A percentile compares a stretch with the other conserved stretches of the same genome.
Conservation (phyloP, 768 basidiomycete species). For the Naganishia antarctica region DNA sequence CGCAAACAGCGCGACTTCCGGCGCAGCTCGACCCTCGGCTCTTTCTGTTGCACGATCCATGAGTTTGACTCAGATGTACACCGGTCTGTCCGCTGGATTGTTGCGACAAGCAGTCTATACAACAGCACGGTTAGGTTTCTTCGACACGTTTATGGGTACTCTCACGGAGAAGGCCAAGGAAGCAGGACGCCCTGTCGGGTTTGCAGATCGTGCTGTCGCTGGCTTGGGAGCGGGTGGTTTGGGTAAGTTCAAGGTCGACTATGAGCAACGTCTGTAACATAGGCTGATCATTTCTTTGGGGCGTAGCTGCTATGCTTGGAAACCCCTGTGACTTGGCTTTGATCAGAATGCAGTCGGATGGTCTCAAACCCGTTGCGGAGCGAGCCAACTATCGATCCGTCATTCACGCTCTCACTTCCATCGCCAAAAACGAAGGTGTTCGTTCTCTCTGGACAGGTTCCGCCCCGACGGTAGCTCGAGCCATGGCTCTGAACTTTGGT, state of each 20-base stretch:
- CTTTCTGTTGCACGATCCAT: constrained; percentile 25
- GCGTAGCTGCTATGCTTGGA: constrained; percentile 25
- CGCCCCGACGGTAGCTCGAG: constrained; percentile 26
- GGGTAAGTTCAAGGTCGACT: constrained; percentile 11
- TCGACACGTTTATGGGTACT: constrained; percentile 30
- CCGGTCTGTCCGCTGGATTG: constrained; percentile 29
- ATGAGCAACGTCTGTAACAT: not conserved
- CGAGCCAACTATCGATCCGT: constrained; percentile 28
- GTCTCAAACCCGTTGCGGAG: constrained; percentile 27
- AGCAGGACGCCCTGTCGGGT: constrained; percentile 21
- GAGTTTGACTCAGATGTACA: constrained; percentile 21
- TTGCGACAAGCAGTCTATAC: constrained; percentile 30
- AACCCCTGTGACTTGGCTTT: constrained; percentile 30
- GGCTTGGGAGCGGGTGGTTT: constrained; percentile 28
- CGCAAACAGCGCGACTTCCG: constrained; percentile 10
- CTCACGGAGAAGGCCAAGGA: constrained; percentile 16
- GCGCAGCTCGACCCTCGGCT: constrained; percentile 16
- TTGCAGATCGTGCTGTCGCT: constrained; percentile 26
- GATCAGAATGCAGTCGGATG: constrained; percentile 31
- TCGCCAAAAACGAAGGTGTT: constrained; percentile 28
- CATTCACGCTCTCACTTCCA: constrained; percentile 27
- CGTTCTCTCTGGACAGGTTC: constrained; percentile 28
- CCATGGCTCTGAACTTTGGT: constrained; percentile 33
- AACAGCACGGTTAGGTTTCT: constrained; percentile 28
- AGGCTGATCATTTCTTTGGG: not conserved